phyloP scores from a whole-genome alignment of 2,329 filamentous ascomycete species.

The Aureobasidium sp. region DNA sequence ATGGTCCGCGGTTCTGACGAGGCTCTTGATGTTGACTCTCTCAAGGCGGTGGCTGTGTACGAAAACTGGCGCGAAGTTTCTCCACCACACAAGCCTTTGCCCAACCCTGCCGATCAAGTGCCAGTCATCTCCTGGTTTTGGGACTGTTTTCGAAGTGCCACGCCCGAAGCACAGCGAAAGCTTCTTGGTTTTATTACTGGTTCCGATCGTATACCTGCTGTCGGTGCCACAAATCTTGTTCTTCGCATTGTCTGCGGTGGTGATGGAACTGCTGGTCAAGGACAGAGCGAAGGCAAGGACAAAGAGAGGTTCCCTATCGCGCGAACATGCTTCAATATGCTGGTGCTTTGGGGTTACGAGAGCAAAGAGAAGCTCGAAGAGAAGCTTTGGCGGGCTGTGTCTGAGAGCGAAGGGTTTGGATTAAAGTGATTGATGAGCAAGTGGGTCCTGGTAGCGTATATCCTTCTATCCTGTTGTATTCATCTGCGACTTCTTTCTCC shows the following conservation, averaged over 20 bases:
- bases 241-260: conserved; percentile 72
- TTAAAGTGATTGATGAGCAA: conserved; percentile 54
- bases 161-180: conserved; percentile 63
- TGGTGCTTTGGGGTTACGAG: conserved; percentile 68
- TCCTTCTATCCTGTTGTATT: background rate
- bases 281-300: conserved; percentile 45
- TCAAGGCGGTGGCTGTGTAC: conserved; percentile 72
- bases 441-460: background rate
- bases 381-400: conserved; percentile 78
- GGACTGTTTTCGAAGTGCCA: conserved; percentile 65
- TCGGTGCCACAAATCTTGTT: conserved; percentile 70
- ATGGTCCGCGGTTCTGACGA: conserved; percentile 81
- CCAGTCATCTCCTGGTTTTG: conserved; percentile 80
- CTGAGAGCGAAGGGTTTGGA: conserved; percentile 86
- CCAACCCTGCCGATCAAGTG: conserved; percentile 49
- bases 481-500: background rate
- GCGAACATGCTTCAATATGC: conserved; percentile 82
- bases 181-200: conserved; percentile 83
- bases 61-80: conserved; percentile 62
- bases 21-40: conserved; percentile 65
- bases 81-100: conserved; percentile 23
- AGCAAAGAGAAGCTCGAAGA: conserved; percentile 60
- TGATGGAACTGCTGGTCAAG: conserved; percentile 36
- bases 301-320: conserved; percentile 71
- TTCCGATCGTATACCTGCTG: conserved; percentile 82